These are phyloP conservation scores for Inga oerstediana DNA, from an alignment of 306 rosid genomes.

Conservation along the genomic window DNA sequence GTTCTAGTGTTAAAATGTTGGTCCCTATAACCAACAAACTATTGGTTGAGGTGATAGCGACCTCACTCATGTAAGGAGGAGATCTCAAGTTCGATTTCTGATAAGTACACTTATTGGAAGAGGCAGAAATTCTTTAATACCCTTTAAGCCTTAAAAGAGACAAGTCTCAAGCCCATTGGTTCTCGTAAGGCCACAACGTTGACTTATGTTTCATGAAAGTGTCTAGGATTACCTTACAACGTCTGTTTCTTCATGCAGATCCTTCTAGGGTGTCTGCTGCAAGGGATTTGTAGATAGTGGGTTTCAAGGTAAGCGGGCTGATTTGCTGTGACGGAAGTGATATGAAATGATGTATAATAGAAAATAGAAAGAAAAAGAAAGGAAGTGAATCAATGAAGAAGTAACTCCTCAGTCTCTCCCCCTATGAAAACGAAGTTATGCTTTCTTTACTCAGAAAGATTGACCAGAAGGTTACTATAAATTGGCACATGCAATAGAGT, in stretches of 20 bases:
- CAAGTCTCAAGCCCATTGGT: neutral
- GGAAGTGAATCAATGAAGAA: constrained; percentile 18
- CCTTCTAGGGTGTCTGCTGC: neutral
- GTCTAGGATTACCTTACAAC: constrained; percentile 20
- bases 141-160: too few species aligned
- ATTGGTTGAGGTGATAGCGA: too few species aligned
- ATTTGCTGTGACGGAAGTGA: constrained; percentile 25
- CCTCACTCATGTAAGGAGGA: too few species aligned
- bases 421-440: constrained; percentile 1
- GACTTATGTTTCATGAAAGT: neutral
- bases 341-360: constrained; percentile 26
- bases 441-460: constrained; percentile 22
- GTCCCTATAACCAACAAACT: neutral
- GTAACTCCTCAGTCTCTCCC: neutral
- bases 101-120: too few species aligned
- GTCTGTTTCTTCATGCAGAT: constrained; percentile 41
- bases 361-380: constrained; percentile 27
- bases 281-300: neutral
- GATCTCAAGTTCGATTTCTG: too few species aligned
- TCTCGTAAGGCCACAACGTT: neutral
- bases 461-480: constrained; percentile 23
- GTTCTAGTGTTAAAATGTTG: constrained; percentile 4
- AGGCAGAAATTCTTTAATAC: too few species aligned
- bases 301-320: constrained; percentile 30
- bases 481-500: constrained; percentile 25